These are phyloP conservation scores for Nothophoma quercina DNA, from an alignment of 2,329 filamentous ascomycete species.

Conservation along the genomic window DNA sequence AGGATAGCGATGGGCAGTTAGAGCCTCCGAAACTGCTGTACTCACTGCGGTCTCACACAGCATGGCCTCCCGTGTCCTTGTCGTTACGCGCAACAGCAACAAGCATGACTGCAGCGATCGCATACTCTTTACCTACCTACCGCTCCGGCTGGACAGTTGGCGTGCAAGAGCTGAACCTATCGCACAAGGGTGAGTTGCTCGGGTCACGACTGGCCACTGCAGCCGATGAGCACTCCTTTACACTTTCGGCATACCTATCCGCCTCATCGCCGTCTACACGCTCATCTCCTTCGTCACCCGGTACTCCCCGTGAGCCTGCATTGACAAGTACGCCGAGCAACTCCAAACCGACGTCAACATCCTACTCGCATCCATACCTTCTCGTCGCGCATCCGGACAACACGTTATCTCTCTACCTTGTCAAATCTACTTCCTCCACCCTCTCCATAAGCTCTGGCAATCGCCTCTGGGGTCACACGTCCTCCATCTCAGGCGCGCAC, in stretches of 20 bases:
- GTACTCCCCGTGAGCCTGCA: slow-evolving; percentile 29
- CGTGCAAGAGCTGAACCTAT: slow-evolving; percentile 86
- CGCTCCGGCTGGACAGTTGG: slow-evolving; percentile 86
- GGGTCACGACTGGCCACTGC: slow-evolving; percentile 61
- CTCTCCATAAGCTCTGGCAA: slow-evolving; percentile 76
- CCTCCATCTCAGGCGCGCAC: slow-evolving; percentile 83
- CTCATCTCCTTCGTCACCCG: slow-evolving; percentile 38
- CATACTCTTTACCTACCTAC: slow-evolving; percentile 81
- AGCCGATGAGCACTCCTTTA: slow-evolving; percentile 57
- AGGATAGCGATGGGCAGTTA: slow-evolving; percentile 12
- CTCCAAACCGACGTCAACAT: slow-evolving; percentile 58
- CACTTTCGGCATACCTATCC: slow-evolving; percentile 42
- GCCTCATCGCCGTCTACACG: slow-evolving; percentile 36
- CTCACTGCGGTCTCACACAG: slow-evolving; percentile 81
- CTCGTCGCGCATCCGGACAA: slow-evolving; percentile 86
- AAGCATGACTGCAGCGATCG: slow-evolving; percentile 80
- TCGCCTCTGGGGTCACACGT: slow-evolving; percentile 90
- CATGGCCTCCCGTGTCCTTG: slow-evolving; percentile 79
- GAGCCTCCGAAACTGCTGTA: slow-evolving; percentile 69
- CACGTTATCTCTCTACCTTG: slow-evolving; percentile 81
- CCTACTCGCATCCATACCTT: slow-evolving; percentile 79
- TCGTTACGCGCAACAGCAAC: slow-evolving; percentile 74
- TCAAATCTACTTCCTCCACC: slow-evolving; percentile 71
- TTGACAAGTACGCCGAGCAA: slow-evolving; percentile 28
- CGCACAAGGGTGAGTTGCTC: slow-evolving; percentile 55